Evolutionary conservation across 495 filamentous ascomycete genomes (phyloP), one percentile per base, ranked within the genome.

Genomic region (Hypoxylon perforatum): DNA sequence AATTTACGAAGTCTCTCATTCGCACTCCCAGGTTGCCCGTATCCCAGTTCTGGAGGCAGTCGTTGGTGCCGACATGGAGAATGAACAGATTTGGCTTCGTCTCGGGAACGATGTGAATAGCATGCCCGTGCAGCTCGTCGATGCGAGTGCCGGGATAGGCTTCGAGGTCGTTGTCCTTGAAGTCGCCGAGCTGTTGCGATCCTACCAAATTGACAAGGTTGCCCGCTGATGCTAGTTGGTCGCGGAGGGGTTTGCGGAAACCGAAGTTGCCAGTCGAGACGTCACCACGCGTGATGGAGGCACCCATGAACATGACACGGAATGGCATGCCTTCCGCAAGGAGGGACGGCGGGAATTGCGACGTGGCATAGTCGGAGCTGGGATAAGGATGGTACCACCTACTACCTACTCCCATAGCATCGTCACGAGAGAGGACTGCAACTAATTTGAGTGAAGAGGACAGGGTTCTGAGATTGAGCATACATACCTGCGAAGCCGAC

Each of bases 211-310:
- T 75, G 18, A 76, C 65, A 4, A 65, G 30, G 12, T 65, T 56
- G 3, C 67, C 64, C 22, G 56, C 63, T 3, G 60, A 63, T 22
- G 55, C 38, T 8, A 82, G 71, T 4, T 59, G 50, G 47, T 75
- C 69, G 23, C 63, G 66, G 1, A 82, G 66, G 59, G 72, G 58
- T 5, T 71, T 72, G 30, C 85, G 82, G 66, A 86, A 86, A 21
- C 84, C 84, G 69, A 85, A 81, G 11, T 77, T 76, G 54, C 81
- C 80, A 1, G 65, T 74, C 1, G 80, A 83, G 18, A 61, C 59
- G 38, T 77, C 80, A 7, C 85, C 85, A 35, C 74, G 73, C 1
- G 83, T 86, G 49, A 87, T 83, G 0, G 84, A 86, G 15, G 84
- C 84, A 7, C 85, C 85, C 14, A 86, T 71, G 18, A 83, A 81